Evolutionary conservation across 495 filamentous ascomycete genomes (phyloP).

Genomic region (Penicillium antarcticum): DNA sequence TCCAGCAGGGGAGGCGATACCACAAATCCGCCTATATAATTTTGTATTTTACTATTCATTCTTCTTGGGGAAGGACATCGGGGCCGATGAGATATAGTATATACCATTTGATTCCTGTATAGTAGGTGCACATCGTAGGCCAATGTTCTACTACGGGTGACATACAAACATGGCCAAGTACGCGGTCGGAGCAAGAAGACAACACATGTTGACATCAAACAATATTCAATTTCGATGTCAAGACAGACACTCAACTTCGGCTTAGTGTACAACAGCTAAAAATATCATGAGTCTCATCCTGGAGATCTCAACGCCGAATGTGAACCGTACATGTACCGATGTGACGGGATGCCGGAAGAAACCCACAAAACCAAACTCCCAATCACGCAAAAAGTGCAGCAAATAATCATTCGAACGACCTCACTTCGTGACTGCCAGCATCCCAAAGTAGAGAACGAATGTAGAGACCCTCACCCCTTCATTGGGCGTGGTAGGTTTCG

Average conservation of each 20-base stretch:
- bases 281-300: too few relatives aligned
- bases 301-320: neutral
- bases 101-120: neutral
- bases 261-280: too few relatives aligned
- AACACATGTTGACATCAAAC: too few relatives aligned
- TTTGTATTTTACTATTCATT: neutral
- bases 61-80: neutral
- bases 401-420: neutral
- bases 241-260: neutral
- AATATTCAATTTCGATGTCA: neutral
- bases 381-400: neutral
- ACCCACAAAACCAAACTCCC: neutral
- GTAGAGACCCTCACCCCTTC: neutral
- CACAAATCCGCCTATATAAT: neutral
- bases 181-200: too few relatives aligned
- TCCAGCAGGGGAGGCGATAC: neutral
- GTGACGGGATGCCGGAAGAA: neutral
- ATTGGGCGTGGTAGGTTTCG: slow-evolving; percentile 34
- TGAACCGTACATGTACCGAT: neutral
- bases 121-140: too few relatives aligned
- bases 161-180: too few relatives aligned
- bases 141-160: too few relatives aligned
- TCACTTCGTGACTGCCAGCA: slow-evolving; percentile 1
- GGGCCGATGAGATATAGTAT: neutral
- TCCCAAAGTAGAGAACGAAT: neutral